Percentiles rank a stretch among this genome's conserved stretches.
These are phyloP conservation scores for Kodamaea fukazawae DNA, from an alignment of 805 yeast genomes.

Conservation along the genomic window DNA sequence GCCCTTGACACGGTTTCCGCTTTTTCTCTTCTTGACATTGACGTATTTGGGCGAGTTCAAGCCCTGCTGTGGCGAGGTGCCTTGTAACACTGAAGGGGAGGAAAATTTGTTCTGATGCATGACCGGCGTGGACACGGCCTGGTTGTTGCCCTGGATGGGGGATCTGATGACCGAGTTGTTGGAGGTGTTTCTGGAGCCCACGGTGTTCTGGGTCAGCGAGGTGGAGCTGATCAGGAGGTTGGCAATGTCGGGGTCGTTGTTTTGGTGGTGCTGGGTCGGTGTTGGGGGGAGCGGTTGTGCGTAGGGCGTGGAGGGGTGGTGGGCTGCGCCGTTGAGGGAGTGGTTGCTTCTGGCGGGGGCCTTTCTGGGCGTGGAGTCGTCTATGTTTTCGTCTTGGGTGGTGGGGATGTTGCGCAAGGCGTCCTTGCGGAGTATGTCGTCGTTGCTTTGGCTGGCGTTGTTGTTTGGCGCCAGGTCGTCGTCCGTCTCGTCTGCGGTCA, in stretches of 20 bases:
- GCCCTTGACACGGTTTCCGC: slow-evolving; percentile 55
- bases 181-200: slow-evolving; percentile 15
- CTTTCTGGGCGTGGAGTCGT: slow-evolving; percentile 17
- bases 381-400: slow-evolving; percentile 33
- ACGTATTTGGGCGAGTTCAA: slow-evolving; percentile 10
- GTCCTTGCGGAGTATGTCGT: slow-evolving; percentile 18
- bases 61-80: slow-evolving; percentile 1
- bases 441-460: not conserved
- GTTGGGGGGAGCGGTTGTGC: not conserved
- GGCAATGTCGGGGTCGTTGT: not conserved
- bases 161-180: slow-evolving; percentile 23
- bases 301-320: too few species aligned
- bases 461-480: not conserved
- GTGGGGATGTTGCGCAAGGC: slow-evolving; percentile 30
- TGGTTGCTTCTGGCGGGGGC: not conserved
- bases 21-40: slow-evolving; percentile 30
- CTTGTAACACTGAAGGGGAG: slow-evolving; percentile 2
- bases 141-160: slow-evolving; percentile 10
- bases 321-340: slow-evolving; percentile 1
- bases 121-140: slow-evolving; percentile 18
- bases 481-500: slow-evolving; percentile 8
- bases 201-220: not conserved
- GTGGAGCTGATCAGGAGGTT: not conserved
- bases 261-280: too few species aligned
- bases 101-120: slow-evolving; percentile 16